phyloP scores from a whole-genome alignment of 2,329 filamentous ascomycete genomes.

The Calonectria pauciramosa region DNA sequence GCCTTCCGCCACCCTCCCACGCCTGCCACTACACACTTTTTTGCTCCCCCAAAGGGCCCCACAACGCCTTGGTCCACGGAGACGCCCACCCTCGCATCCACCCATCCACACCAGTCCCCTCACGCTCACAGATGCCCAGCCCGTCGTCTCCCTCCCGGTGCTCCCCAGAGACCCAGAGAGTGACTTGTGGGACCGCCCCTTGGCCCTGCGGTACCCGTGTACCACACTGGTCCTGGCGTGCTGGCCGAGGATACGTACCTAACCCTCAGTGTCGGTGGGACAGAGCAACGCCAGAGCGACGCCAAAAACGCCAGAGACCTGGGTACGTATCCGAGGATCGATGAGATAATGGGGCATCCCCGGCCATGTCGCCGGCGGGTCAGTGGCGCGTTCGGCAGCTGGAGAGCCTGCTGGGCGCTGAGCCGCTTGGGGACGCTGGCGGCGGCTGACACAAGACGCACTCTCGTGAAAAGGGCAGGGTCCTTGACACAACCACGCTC shows the following conservation, averaged over 20 bases:
- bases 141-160: constrained; percentile 32
- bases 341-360: constrained; percentile 44
- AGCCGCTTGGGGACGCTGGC: constrained; percentile 35
- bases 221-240: constrained; percentile 24
- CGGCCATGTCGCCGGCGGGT: constrained; percentile 32
- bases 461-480: background rate
- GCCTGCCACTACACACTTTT: constrained; percentile 13
- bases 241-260: constrained; percentile 12
- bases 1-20: constrained; percentile 9
- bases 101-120: constrained; percentile 28
- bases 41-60: constrained; percentile 8
- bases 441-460: constrained; percentile 32
- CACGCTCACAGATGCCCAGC: constrained; percentile 29
- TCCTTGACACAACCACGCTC: constrained; percentile 20
- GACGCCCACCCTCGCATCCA: constrained; percentile 13
- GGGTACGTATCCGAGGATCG: constrained; percentile 37
- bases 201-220: constrained; percentile 26
- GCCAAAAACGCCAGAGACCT: constrained; percentile 18
- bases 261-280: constrained; percentile 9
- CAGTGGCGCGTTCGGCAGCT: constrained; percentile 46
- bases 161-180: constrained; percentile 36
- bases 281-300: constrained; percentile 12
- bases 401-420: constrained; percentile 29
- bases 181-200: constrained; percentile 29
- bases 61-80: constrained; percentile 18